Percentiles rank a stretch among this genome's conserved stretches.
phyloP scores from a whole-genome alignment of 2,329 filamentous ascomycete genomes.

The Coniella lustricola region DNA sequence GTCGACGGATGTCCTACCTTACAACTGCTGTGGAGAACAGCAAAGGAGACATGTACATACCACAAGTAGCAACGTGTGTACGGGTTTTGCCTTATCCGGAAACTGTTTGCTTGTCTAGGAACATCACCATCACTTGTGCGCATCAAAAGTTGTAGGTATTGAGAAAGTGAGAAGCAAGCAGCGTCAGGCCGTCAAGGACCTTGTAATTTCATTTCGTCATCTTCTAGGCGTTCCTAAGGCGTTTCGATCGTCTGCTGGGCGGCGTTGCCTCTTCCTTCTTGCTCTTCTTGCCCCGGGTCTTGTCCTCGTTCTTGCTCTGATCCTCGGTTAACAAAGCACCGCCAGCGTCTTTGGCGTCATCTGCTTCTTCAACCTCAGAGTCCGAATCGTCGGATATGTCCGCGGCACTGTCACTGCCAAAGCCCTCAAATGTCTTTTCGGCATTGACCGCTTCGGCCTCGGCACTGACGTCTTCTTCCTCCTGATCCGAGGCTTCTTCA shows the following conservation, averaged over 20 bases:
- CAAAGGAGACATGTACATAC: too few relatives aligned
- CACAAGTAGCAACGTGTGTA: too few relatives aligned
- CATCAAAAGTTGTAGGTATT: too few relatives aligned
- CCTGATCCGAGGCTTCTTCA: conserved; percentile 26
- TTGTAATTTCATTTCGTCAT: neutral
- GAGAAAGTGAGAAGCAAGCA: too few relatives aligned
- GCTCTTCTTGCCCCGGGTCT: too few relatives aligned
- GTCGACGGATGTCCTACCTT: too few relatives aligned
- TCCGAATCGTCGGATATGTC: conserved; percentile 19
- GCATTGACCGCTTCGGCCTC: conserved; percentile 3
- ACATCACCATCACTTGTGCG: too few relatives aligned
- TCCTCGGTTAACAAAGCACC: conserved; percentile 8
- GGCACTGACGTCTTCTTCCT: conserved; percentile 15
- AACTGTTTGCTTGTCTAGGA: too few relatives aligned
- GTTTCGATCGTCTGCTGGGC: conserved; percentile 2
- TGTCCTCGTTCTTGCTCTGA: neutral
- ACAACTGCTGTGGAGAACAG: too few relatives aligned
- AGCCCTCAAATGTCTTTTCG: conserved; percentile 38
- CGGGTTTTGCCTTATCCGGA: too few relatives aligned
- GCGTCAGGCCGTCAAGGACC: neutral
- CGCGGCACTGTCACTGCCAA: conserved; percentile 36
- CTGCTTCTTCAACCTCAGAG: conserved; percentile 13
- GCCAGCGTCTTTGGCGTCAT: conserved; percentile 15
- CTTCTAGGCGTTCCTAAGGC: neutral
- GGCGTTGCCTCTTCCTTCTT: neutral